Evolutionary conservation across 2,329 filamentous ascomycete species (phyloP).

Genomic region (Hypoxylon sp.): DNA sequence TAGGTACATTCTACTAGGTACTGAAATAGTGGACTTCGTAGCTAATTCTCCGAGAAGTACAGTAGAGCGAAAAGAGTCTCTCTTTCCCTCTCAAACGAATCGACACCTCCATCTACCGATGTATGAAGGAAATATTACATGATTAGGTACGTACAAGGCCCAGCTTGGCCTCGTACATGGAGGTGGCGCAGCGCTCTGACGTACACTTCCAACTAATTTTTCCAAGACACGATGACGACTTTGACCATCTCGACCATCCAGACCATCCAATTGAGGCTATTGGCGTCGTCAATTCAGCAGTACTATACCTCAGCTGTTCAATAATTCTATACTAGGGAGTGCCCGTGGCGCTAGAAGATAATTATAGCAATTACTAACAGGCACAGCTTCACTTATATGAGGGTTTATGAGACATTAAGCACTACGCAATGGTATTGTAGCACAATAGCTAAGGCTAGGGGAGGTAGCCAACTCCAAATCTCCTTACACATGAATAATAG

Average conservation of each 20-base stretch:
- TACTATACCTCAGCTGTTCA: not conserved
- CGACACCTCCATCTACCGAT: not conserved
- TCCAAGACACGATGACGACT: constrained; percentile 29
- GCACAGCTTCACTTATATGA: not conserved
- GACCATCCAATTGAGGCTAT: constrained; percentile 7
- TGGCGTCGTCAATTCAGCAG: not conserved
- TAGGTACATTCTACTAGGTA: no score
- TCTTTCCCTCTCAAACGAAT: not conserved
- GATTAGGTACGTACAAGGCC: not conserved
- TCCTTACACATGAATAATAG: not conserved
- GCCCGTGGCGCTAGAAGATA: not conserved
- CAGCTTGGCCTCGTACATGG: not conserved
- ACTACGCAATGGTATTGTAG: constrained; percentile 9
- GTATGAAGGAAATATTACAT: not conserved
- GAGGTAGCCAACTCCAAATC: not conserved
- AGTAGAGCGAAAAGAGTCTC: not conserved
- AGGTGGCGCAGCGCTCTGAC: no score
- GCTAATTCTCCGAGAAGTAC: not conserved
- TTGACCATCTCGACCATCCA: constrained; percentile 18
- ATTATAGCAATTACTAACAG: not conserved
- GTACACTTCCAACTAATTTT: constrained; percentile 28
- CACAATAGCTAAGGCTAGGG: not conserved
- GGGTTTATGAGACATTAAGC: constrained; percentile 4
- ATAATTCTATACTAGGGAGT: not conserved
- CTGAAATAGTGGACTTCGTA: no score